These are phyloP conservation scores for Penicillium verrucosum DNA, from an alignment of 2,329 filamentous ascomycete genomes.

Conservation along the genomic window DNA sequence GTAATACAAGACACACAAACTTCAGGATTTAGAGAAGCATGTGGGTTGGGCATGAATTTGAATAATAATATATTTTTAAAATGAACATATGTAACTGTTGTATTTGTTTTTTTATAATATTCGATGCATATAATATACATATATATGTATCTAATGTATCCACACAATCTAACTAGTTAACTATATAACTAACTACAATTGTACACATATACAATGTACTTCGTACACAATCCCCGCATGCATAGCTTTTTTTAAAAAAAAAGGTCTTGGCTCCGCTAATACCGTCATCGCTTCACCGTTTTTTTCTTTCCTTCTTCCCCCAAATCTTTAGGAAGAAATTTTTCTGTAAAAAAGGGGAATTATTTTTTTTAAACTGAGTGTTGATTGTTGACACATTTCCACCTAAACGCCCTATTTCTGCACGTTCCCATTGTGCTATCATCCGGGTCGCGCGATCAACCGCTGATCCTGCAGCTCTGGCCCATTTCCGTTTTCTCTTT, in stretches of 20 bases:
- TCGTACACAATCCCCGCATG: constrained; percentile 18
- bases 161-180: constrained; percentile 5
- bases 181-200: too few species aligned
- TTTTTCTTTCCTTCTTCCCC: constrained; percentile 15
- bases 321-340: not conserved
- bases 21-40: not conserved
- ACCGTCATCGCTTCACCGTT: constrained; percentile 24
- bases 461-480: constrained; percentile 18
- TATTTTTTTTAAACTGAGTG: not conserved
- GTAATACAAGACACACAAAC: not conserved
- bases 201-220: too few species aligned
- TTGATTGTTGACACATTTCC: not conserved
- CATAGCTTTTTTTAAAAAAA: constrained; percentile 7
- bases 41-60: not conserved
- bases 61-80: not conserved
- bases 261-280: constrained; percentile 20
- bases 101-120: not conserved
- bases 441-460: constrained; percentile 22
- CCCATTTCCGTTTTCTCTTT: not conserved
- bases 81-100: not conserved
- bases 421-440: constrained; percentile 16
- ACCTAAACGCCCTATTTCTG: constrained; percentile 8
- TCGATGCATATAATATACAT: not conserved
- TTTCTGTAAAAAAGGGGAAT: constrained; percentile 3
- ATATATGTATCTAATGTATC: not conserved